Base-by-base conservation (phyloP, 1,284 basidiomycete species). In the Pulveroboletus sp. region DNA sequence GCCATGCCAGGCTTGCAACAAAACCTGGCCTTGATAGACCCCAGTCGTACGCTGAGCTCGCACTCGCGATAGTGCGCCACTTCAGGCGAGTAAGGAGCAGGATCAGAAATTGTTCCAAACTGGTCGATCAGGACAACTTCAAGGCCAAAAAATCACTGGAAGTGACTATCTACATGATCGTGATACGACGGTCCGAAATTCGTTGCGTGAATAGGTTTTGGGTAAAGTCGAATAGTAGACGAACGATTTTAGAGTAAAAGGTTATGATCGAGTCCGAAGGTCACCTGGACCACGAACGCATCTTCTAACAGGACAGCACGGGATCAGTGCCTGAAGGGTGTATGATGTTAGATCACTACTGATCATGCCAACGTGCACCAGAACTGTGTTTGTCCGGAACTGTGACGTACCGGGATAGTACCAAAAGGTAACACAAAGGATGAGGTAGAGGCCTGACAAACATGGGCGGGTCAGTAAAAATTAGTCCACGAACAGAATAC, bases 341-440 rank as follows among this genome's bases (percentile, higher is more conserved):
- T 17, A 31, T 22, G 14, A n/a, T 20, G 15, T 49, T 29, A 49
- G 47, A 26, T 26, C 25, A 38, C 20, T 18, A n/a, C 25, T 31
- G 43, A 45, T 11, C 20, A 22, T 17, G 28, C 11, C 7, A 26
- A 8, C 44, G 20, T 5, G 18, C 11, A 25, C 45, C 44, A 46
- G 44, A 20, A 17, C 29, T 10, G 38, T 22, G 14, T 20, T n/a
- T 22, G 9, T 20, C 43, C 20, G 5, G 20, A 22, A 17, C 28
- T 9, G 22, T 3, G 77, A 81, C 65, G 80, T 78, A 47, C 84
- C 84, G 46, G 72, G 72, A 56, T 73, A 72, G 56, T 67, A 73
- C 70, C 70, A 73, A 52, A 73, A 72, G 1, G 65, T 62, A 4
- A 73, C 66, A 14, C 62, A 64, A 17, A 73, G 57, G 44, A 73